These are phyloP conservation scores for Naegleria fowleri DNA, from an alignment of 208 protist species.

Conservation along the genomic window DNA sequence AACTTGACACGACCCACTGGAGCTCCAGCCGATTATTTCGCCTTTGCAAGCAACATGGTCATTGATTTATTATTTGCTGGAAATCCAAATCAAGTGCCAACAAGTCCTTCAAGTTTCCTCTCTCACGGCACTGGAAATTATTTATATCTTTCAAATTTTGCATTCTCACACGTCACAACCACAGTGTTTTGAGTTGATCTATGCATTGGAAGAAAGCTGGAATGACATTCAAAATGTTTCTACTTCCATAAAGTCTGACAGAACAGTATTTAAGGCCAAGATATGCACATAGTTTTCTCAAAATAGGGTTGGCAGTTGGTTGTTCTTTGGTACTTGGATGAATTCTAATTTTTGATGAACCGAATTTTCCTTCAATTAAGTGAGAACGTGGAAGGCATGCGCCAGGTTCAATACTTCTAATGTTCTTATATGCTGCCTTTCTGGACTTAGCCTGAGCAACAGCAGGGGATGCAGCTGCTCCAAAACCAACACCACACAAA, in stretches of 20 bases:
- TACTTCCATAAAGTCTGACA: background rate
- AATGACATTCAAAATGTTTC: slow-evolving; percentile 7
- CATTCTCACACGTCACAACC: background rate
- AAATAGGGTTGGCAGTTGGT: background rate
- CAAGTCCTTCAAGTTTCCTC: background rate
- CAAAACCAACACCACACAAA: slow-evolving; percentile 19
- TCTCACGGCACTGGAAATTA: background rate
- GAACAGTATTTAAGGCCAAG: background rate
- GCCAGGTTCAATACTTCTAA: background rate
- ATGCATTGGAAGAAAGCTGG: background rate
- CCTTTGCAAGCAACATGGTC: background rate
- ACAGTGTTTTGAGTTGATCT: background rate
- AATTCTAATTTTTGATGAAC: background rate
- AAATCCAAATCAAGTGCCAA: background rate
- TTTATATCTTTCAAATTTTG: background rate
- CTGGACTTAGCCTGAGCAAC: background rate
- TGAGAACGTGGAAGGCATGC: background rate
- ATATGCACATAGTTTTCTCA: background rate
- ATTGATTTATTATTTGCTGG: background rate
- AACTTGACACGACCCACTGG: background rate
- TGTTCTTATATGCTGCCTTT: background rate
- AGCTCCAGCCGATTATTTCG: background rate
- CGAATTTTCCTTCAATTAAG: background rate
- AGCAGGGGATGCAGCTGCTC: background rate
- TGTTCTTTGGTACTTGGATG: background rate